Base-by-base conservation (phyloP, 2,329 filamentous ascomycete genomes). In the Fusarium sp. region DNA sequence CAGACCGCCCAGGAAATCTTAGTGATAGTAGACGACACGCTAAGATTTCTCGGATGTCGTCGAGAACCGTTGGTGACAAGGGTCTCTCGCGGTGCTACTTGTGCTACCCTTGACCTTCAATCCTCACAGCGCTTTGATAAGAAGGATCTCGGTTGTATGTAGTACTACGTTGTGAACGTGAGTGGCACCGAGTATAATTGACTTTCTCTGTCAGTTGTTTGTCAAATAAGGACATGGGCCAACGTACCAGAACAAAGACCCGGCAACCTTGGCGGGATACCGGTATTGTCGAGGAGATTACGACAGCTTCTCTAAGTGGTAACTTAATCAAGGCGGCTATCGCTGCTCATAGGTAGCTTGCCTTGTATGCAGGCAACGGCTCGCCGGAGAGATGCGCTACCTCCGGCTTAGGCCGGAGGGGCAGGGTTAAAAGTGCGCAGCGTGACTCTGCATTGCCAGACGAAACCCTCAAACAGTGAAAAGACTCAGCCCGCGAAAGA, bases 401-500 rank as follows among this genome's bases (percentile, higher is more conserved):
- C 46, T 56, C 63, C 62, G 58, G 50, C 45, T 22, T 32, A 38
- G 34, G 32, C 46, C 58, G 62, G 62, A 65, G 62, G 59, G 63
- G 58, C 57, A 49, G 38, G 60, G 60, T 46, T 58, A 49, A 50
- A 53, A 45, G 26, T 32, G 44, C 40, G 43, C 49, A 51, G 38
- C 43, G 29, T 47, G 34, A 35, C 32, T 26, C 19, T 19, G 19
- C 19, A 49, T 31, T 50, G 34, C 44, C 31, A 46, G 28, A 51
- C n/a, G 38, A 28, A 34, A 53, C 42, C 36, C 43, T 58, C 31
- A 38, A 50, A 35, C 31, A 45, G 61, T 32, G 22, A 34, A 13
- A 42, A 40, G 38, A 29, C 32, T 50, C 19, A 42, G 50, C 26
- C 36, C 26, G 34, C 25, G 34, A 45, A 12, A 28, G 31, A 45